Conservation (phyloP, 768 basidiomycete genomes). For the Rhodotorula sphaerocarpa region DNA sequence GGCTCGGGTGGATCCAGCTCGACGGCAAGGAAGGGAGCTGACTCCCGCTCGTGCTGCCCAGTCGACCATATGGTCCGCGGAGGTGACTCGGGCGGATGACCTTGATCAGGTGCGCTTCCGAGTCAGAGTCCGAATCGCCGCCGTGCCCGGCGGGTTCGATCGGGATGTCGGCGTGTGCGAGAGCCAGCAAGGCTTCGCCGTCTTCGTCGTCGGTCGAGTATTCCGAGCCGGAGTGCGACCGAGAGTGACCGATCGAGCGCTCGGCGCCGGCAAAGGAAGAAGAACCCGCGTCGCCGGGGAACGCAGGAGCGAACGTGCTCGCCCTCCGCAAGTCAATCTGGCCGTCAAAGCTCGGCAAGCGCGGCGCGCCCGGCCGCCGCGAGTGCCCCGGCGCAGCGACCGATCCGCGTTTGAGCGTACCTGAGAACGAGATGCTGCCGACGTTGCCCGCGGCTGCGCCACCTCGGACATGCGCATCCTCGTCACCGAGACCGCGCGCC, state of each 20-base stretch:
- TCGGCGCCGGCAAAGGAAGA: background rate
- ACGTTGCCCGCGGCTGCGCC: background rate
- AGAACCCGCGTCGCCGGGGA: background rate
- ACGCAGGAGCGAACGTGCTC: background rate
- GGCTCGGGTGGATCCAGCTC: conserved; percentile 45
- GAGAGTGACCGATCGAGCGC: too few relatives aligned
- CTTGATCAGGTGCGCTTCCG: conserved; percentile 12
- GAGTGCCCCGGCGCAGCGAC: conserved; percentile 6
- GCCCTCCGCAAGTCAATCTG: conserved; percentile 17
- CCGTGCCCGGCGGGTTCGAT: conserved; percentile 6
- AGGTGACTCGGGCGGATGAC: conserved; percentile 8
- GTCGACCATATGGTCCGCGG: conserved; percentile 9
- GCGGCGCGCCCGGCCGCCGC: conserved; percentile 5
- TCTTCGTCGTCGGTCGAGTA: conserved; percentile 3
- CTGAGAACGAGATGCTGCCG: conserved; percentile 36
- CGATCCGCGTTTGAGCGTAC: conserved; percentile 22
- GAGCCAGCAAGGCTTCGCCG: conserved; percentile 21
- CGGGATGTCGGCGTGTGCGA: conserved; percentile 13
- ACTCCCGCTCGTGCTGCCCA: conserved; percentile 19
- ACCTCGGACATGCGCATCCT: conserved; percentile 13
- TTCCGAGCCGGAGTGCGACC: background rate
- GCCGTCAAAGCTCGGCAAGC: conserved; percentile 20
- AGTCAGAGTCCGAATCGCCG: too few relatives aligned
- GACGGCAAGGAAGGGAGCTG: conserved; percentile 40
- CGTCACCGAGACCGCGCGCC: conserved; percentile 10